Base-by-base conservation (phyloP, 2,329 filamentous ascomycete species). In the Blastomyces percursus region DNA sequence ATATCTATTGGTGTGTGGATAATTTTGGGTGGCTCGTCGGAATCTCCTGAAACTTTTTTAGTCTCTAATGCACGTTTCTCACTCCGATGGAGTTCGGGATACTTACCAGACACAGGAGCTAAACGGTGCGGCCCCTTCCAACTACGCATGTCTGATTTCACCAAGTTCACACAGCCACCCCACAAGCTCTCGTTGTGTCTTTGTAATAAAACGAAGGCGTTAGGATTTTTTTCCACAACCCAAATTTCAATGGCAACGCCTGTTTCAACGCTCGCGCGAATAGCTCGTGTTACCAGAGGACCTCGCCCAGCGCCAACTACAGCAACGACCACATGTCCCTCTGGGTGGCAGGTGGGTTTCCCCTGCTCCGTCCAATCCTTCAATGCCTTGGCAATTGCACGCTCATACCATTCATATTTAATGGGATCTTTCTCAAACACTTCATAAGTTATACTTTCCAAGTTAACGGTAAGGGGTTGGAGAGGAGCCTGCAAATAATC, bases 381-480 rank as follows among this genome's bases (percentile, higher is more conserved):
- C 65, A 99, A 80, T 0, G 94, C 93, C 66, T 89, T 85, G 3
- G 85, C 84, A 62, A 95, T 88, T 16, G 94, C 94, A 55, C 83
- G 81, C 74, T 97, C 91, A 72, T 99, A 99, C 81, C 93, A 95
- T 66, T 91, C 86, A 73, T 99, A 99, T 76, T 99, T 99, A 76
- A 99, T 89, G 0, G 94, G 94, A 67, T 99, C 95, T 68, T 95
- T 95, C 74, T 99, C 94, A 70, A 99, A 99, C 1, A 97, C 93
- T 73, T 99, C 94, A 74, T 99, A 99, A 0, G 94, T 99, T 51
- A 96, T 89, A 56, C 91, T 96, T 74, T 99, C 95, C 16, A 99
- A 82, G 69, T 99, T 99, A 74, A 99, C 94, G 0, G 93, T 93
- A 16, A 99, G 81, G 0, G 94, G 94, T 73, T 99, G 95, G 50